Percentiles rank a stretch among this genome's conserved stretches.
Conservation (phyloP, 345 rosid species). For the Citrus glauca region DNA sequence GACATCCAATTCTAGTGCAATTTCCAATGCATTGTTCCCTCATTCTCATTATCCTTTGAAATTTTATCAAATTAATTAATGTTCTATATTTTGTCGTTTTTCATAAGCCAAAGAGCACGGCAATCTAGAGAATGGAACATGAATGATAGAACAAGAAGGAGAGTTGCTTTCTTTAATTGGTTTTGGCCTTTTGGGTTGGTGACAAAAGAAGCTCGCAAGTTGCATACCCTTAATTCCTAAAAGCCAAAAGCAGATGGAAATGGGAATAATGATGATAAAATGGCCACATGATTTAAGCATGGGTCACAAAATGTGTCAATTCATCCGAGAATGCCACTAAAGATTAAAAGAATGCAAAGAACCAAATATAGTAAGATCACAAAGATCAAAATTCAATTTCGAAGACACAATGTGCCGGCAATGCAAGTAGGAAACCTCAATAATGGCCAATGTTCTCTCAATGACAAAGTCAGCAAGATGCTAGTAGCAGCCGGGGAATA, state of each 20-base stretch:
- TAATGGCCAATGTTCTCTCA: neutral
- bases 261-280: neutral
- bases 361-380: neutral
- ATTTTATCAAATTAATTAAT: no score
- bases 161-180: neutral
- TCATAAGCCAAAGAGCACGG: no score
- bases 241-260: neutral
- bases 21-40: no score
- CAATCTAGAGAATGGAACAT: no score
- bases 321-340: neutral
- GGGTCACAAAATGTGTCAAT: neutral
- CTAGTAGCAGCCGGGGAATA: neutral
- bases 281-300: no score
- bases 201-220: neutral
- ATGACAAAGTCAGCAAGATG: neutral
- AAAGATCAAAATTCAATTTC: neutral
- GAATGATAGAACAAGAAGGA: neutral
- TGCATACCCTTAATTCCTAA: neutral
- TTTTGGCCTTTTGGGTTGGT: neutral
- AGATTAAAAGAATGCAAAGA: neutral
- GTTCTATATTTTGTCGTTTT: no score
- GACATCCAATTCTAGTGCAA: no score
- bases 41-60: no score
- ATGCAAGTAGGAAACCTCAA: neutral
- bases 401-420: neutral